phyloP scores from a whole-genome alignment of 441 rosid genomes.

The Populus trichocarpa region DNA sequence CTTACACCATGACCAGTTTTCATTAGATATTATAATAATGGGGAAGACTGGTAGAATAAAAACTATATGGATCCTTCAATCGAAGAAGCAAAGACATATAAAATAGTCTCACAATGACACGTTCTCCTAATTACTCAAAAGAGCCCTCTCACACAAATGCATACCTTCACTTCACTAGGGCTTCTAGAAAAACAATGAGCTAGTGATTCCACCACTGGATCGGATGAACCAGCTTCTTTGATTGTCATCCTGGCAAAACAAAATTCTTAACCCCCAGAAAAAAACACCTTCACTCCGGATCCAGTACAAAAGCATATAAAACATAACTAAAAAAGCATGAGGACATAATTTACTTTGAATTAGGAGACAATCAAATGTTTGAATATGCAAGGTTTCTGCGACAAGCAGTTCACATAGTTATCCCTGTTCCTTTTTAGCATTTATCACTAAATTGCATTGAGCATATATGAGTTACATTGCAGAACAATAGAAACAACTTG shows the following conservation, averaged over 20 bases:
- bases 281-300: neutral
- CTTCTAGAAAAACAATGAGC: constrained; percentile 69
- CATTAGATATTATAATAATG: constrained; percentile 22
- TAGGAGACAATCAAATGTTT: neutral
- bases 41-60: neutral
- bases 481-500: neutral
- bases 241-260: constrained; percentile 71
- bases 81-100: neutral
- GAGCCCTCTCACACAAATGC: constrained; percentile 1
- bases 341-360: neutral
- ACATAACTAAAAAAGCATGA: neutral
- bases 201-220: constrained; percentile 60
- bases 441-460: neutral
- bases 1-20: constrained; percentile 60
- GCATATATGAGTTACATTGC: neutral
- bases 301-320: neutral
- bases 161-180: constrained; percentile 79
- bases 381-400: neutral
- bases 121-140: neutral
- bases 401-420: neutral
- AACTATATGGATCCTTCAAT: neutral
- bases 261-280: neutral
- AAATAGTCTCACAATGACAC: neutral
- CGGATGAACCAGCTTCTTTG: constrained; percentile 64
- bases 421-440: neutral